Conservation (phyloP, 208 protist species). For the Acanthamoeba culbertsoni region DNA sequence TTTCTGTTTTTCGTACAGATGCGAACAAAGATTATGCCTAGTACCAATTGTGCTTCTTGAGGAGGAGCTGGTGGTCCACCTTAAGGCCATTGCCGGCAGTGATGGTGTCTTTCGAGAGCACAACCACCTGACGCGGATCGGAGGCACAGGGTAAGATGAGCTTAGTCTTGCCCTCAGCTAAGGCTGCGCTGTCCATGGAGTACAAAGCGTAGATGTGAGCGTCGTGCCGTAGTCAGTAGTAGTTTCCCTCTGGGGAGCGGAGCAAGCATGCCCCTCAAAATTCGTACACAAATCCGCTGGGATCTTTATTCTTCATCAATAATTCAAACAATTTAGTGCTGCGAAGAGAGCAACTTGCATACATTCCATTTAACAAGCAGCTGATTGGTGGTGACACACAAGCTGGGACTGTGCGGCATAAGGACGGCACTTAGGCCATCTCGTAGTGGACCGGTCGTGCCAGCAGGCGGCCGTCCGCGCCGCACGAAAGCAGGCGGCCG, state of each 20-base stretch:
- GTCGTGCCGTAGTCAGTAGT: too few relatives aligned
- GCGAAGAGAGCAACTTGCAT: too few relatives aligned
- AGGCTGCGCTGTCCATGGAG: background rate
- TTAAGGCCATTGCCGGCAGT: conserved; percentile 71
- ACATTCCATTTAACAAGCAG: too few relatives aligned
- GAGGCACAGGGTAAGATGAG: conserved; percentile 52
- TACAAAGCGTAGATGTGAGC: background rate
- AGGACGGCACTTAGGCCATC: background rate
- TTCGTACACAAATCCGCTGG: too few relatives aligned
- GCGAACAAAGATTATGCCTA: too few relatives aligned
- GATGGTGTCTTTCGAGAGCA: conserved; percentile 66
- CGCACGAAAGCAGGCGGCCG: background rate
- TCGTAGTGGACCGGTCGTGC: background rate
- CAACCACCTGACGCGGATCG: conserved; percentile 61
- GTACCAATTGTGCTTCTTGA: background rate
- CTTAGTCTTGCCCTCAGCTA: conserved; percentile 66
- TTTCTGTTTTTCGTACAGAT: background rate
- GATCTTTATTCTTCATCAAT: too few relatives aligned
- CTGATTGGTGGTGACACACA: too few relatives aligned
- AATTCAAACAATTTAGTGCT: too few relatives aligned
- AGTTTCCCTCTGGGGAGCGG: too few relatives aligned
- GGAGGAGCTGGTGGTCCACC: background rate
- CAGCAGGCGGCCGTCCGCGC: conserved; percentile 30
- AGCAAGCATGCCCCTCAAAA: too few relatives aligned
- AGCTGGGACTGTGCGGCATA: too few relatives aligned